A percentile compares a stretch with the other conserved stretches of the same genome.
phyloP scores from a whole-genome alignment of 305 asterid species.

The Fraxinus greggii region DNA sequence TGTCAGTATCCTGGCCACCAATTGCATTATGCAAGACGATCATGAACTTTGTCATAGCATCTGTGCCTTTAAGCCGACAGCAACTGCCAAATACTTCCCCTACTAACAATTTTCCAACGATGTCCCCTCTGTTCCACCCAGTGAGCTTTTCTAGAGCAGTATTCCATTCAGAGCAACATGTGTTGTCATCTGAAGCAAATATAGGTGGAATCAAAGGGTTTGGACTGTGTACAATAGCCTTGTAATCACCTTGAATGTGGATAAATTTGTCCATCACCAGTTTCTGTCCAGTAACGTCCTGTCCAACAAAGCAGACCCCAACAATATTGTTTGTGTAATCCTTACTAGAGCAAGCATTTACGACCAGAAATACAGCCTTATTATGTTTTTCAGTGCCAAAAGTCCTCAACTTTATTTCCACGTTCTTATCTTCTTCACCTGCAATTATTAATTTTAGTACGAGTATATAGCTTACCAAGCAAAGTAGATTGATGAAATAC shows the following conservation, averaged over 20 bases:
- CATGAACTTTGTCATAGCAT: slow-evolving; percentile 73
- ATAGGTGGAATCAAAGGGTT: slow-evolving; percentile 90
- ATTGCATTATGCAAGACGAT: slow-evolving; percentile 78
- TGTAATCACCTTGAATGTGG: slow-evolving; percentile 82
- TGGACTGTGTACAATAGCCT: slow-evolving; percentile 81
- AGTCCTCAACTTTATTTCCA: slow-evolving; percentile 66
- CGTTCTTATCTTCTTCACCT: slow-evolving; percentile 81
- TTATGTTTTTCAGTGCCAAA: slow-evolving; percentile 48
- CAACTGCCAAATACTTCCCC: slow-evolving; percentile 79
- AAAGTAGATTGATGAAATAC: background rate
- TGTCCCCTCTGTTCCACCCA: slow-evolving; percentile 69
- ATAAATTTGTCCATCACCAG: slow-evolving; percentile 84
- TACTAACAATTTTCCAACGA: slow-evolving; percentile 70
- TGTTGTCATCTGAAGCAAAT: slow-evolving; percentile 81
- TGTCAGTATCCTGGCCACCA: slow-evolving; percentile 69
- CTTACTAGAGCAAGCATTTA: slow-evolving; percentile 90
- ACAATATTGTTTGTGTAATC: slow-evolving; percentile 66
- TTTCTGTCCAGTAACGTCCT: slow-evolving; percentile 81
- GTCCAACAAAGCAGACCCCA: slow-evolving; percentile 92
- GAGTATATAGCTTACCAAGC: background rate
- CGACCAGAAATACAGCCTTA: slow-evolving; percentile 65
- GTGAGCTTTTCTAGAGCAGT: slow-evolving; percentile 84
- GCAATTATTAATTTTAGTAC: slow-evolving; percentile 27
- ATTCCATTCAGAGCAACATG: slow-evolving; percentile 93
- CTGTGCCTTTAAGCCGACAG: slow-evolving; percentile 70